Conservation (phyloP, 805 yeast species). For the Brettanomyces naardenensis region DNA sequence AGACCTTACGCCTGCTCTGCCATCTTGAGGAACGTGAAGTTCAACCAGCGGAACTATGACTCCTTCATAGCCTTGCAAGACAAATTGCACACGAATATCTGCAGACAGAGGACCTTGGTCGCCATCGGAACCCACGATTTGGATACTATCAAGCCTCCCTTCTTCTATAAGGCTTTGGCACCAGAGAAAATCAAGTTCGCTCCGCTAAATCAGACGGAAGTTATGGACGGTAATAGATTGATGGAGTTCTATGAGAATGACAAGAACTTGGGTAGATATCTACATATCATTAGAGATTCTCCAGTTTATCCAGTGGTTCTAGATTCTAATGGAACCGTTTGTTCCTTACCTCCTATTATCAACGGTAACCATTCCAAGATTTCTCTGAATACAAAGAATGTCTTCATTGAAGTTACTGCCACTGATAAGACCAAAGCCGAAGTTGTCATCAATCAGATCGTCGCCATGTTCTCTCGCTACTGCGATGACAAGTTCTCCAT, state of each 20-base stretch:
- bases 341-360: slow-evolving; percentile 95
- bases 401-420: slow-evolving; percentile 91
- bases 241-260: slow-evolving; percentile 89
- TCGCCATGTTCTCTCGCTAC: slow-evolving; percentile 93
- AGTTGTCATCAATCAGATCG: slow-evolving; percentile 83
- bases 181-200: slow-evolving; percentile 70
- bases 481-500: slow-evolving; percentile 73
- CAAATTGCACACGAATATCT: slow-evolving; percentile 87
- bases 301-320: slow-evolving; percentile 87
- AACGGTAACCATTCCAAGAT: slow-evolving; percentile 89
- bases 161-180: slow-evolving; percentile 77
- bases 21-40: slow-evolving; percentile 74
- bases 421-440: slow-evolving; percentile 93
- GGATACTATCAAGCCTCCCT: slow-evolving; percentile 65
- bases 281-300: slow-evolving; percentile 80
- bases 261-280: slow-evolving; percentile 80
- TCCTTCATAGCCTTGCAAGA: slow-evolving; percentile 96
- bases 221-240: slow-evolving; percentile 66
- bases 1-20: slow-evolving; percentile 97
- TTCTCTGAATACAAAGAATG: slow-evolving; percentile 73
- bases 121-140: slow-evolving; percentile 98
- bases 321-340: slow-evolving; percentile 68
- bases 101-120: slow-evolving; percentile 95
- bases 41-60: slow-evolving; percentile 80
- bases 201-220: slow-evolving; percentile 66